A percentile compares a stretch with the other conserved stretches of the same genome.
Conservation (phyloP, 2,329 filamentous ascomycete genomes). For the Paecilomyces sp. region DNA sequence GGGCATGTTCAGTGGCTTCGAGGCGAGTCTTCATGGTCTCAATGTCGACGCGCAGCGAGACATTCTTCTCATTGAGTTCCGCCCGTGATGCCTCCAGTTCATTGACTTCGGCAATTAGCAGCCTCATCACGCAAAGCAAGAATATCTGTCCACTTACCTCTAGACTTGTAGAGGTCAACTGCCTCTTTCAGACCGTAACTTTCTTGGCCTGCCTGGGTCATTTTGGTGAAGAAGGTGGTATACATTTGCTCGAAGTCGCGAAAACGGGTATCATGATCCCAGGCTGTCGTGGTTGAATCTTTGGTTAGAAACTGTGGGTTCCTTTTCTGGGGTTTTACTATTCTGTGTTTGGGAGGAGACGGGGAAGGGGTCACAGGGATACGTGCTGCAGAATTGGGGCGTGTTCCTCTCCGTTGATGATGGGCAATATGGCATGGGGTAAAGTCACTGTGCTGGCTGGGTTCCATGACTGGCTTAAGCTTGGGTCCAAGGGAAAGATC, state of each 20-base stretch:
- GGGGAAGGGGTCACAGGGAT: conserved; percentile 21
- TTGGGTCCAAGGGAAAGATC: neutral
- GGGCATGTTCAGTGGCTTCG: conserved; percentile 39
- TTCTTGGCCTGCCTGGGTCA: conserved; percentile 62
- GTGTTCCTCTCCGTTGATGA: conserved; percentile 11
- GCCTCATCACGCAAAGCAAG: conserved; percentile 1
- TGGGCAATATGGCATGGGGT: conserved; percentile 6
- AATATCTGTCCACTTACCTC: conserved; percentile 50
- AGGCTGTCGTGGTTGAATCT: conserved; percentile 69
- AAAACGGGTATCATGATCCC: conserved; percentile 72
- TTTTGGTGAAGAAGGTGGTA: conserved; percentile 61
- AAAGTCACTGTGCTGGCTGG: neutral
- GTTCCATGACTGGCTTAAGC: neutral
- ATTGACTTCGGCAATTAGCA: conserved; percentile 34
- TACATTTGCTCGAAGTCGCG: conserved; percentile 71
- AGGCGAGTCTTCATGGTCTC: conserved; percentile 52
- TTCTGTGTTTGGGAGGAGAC: conserved; percentile 27
- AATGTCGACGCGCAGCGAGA: conserved; percentile 59
- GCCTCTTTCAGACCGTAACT: conserved; percentile 66
- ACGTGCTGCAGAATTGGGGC: conserved; percentile 32
- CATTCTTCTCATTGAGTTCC: conserved; percentile 46
- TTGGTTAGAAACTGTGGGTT: conserved; percentile 57
- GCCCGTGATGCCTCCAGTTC: conserved; percentile 50
- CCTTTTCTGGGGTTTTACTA: conserved; percentile 28
- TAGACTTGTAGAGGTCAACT: conserved; percentile 64